Percentiles rank a stretch among this genome's conserved stretches.
These are phyloP conservation scores for Pholiota molesta DNA, from an alignment of 768 basidiomycete genomes.

Conservation along the genomic window DNA sequence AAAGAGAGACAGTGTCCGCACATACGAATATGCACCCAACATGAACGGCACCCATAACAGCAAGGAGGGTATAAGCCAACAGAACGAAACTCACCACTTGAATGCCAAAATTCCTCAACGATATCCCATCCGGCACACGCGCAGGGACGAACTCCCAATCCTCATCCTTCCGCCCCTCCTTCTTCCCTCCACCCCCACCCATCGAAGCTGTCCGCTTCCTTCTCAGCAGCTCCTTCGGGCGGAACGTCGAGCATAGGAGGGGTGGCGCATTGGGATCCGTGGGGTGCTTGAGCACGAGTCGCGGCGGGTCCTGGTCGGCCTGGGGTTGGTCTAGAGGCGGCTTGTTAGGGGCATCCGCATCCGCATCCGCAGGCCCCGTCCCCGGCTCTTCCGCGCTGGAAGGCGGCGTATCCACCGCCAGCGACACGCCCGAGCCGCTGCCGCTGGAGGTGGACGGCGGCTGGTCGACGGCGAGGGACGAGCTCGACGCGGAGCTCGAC, in stretches of 20 bases:
- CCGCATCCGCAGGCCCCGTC: background rate
- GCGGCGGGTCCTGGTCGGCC: background rate
- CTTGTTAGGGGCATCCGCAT: background rate
- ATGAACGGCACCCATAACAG: too few relatives aligned
- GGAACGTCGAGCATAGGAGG: constrained; percentile 54
- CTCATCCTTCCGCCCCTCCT: constrained; percentile 14
- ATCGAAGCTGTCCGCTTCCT: constrained; percentile 8
- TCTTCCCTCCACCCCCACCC: background rate
- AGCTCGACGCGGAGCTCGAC: background rate
- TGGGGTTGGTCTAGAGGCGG: background rate
- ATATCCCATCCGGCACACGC: constrained; percentile 80
- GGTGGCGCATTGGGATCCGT: constrained; percentile 33
- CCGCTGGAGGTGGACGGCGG: background rate
- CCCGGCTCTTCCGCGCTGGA: background rate
- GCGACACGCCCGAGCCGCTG: background rate
- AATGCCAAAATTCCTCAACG: constrained; percentile 85
- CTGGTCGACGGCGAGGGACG: constrained; percentile 2
- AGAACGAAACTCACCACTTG: constrained; percentile 68
- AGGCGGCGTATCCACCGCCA: background rate
- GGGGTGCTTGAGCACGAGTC: constrained; percentile 19
- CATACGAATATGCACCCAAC: too few relatives aligned
- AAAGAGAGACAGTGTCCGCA: too few relatives aligned
- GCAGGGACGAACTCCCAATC: constrained; percentile 73
- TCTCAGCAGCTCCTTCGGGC: constrained; percentile 46
- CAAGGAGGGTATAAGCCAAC: too few relatives aligned